Base-by-base conservation (phyloP, 2,329 filamentous ascomycete genomes). In the Aspergillus sp. region DNA sequence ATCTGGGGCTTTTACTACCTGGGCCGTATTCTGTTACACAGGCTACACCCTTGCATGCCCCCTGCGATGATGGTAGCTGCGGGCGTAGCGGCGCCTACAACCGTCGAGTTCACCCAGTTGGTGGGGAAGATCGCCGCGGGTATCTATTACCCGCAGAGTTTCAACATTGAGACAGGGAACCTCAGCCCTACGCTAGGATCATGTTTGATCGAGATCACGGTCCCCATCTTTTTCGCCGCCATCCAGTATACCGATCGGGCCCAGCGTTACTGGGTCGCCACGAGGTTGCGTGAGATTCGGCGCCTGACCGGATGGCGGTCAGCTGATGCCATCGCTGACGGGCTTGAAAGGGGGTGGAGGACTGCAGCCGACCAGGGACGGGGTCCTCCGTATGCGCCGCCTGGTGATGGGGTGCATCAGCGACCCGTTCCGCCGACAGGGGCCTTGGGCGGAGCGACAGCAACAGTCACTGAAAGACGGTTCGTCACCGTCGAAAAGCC, bases 1-100 rank as follows among this genome's bases (percentile, higher is more conserved):
- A 80, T 97, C 19, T 96, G 91, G 90, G 85, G 89, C 66, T 88
- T 92, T 58, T 92, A 89, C 69, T 88, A 96, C 71, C 89, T 93
- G 78, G 87, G 87, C 0, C 80, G 91, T 44, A 93, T 97, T 52
- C 81, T 92, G 49, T 81, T 94, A n/a, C 79, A 93, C 54, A 83
- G 94, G 31, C 81, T 86, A 1, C 92, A 97, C 61, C 94, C 94
- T 0, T 83, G 83, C 20, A 97, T 97, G 91, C 93, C 92, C 0
- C 91, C 93, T 0, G 86, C 92, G 7, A 88, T 91, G 32, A 91
- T 96, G 84, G 83, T 91, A 63, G 91, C 94, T 2, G 91, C 91
- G 0, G 88, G 87, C 6, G 80, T 95, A 58, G 85, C 88, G 9
- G 90, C 91, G 0, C 76, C 77, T 13, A 82, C 88, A 46, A 97